phyloP scores from a whole-genome alignment of 768 basidiomycete genomes.

The Zangia roseola region DNA sequence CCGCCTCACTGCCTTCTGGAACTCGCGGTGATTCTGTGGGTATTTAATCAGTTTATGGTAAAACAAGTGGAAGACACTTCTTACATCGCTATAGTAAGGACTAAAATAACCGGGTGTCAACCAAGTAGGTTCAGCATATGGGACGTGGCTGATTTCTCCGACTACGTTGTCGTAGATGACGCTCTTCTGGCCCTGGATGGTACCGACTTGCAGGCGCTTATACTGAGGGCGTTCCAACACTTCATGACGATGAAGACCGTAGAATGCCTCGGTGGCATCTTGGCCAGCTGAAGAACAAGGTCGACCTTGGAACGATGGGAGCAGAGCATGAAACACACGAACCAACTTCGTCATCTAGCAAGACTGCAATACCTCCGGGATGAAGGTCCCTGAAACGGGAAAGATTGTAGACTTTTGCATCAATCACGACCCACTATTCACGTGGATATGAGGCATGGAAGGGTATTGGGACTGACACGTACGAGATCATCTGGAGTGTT shows the following conservation, averaged over 20 bases:
- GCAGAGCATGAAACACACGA: constrained; percentile 21
- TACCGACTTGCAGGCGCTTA: constrained; percentile 71
- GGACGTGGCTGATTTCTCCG: constrained; percentile 70
- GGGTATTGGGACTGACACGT: constrained; percentile 16
- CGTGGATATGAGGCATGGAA: constrained; percentile 1
- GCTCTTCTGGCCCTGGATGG: constrained; percentile 59
- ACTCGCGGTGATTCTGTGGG: constrained; percentile 44
- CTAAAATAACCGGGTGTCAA: constrained; percentile 63
- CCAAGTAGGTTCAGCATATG: constrained; percentile 91
- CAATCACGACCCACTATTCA: constrained; percentile 76
- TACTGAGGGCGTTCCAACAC: constrained; percentile 77
- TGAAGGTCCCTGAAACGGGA: constrained; percentile 79
- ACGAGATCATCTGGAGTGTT: constrained; percentile 77
- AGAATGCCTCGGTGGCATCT: constrained; percentile 88
- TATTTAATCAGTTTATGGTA: constrained; percentile 7
- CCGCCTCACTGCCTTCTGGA: constrained; percentile 49
- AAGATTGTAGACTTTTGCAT: constrained; percentile 81
- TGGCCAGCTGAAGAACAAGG: constrained; percentile 57
- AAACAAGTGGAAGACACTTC: constrained; percentile 9
- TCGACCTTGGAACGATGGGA: not conserved
- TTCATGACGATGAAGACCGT: constrained; percentile 83
- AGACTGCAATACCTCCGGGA: constrained; percentile 77
- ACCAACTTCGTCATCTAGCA: constrained; percentile 81
- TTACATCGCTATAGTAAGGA: constrained; percentile 68
- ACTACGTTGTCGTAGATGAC: constrained; percentile 46